Conservation (phyloP, 306 rosid genomes). For the Gleditsia sinensis region DNA sequence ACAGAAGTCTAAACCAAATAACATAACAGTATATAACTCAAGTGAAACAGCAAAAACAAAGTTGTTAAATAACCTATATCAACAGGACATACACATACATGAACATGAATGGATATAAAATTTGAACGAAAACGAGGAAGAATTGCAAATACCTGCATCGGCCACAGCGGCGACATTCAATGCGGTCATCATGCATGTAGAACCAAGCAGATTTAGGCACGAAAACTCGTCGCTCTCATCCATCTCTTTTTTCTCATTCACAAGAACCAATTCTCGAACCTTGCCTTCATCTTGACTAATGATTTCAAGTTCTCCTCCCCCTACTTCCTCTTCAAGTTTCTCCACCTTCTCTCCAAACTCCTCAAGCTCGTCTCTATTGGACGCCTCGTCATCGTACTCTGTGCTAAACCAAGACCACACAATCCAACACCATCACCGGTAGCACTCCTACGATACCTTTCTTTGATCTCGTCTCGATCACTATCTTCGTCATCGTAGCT, state of each 20-base stretch:
- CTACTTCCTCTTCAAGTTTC: slow-evolving; percentile 12
- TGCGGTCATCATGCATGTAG: slow-evolving; percentile 36
- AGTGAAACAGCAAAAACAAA: neutral
- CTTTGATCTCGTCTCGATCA: neutral
- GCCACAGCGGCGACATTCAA: neutral
- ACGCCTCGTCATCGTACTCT: neutral
- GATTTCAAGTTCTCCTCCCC: neutral
- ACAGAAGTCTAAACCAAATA: neutral
- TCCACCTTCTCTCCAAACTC: neutral
- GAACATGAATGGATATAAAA: neutral
- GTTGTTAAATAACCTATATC: neutral
- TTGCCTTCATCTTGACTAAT: neutral
- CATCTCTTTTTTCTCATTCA: neutral
- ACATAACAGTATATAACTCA: neutral
- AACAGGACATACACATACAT: neutral
- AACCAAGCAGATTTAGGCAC: slow-evolving; percentile 23
- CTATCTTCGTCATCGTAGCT: slow-evolving; percentile 24
- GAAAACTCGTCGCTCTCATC: neutral
- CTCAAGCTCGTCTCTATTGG: neutral
- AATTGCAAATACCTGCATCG: neutral
- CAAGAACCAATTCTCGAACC: slow-evolving; percentile 7
- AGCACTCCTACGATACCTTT: neutral
- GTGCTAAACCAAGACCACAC: neutral
- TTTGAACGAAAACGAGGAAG: neutral
- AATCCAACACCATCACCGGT: neutral